Evolutionary conservation across 768 basidiomycete species (phyloP).

Genomic region (Rhodocollybia butyracea): DNA sequence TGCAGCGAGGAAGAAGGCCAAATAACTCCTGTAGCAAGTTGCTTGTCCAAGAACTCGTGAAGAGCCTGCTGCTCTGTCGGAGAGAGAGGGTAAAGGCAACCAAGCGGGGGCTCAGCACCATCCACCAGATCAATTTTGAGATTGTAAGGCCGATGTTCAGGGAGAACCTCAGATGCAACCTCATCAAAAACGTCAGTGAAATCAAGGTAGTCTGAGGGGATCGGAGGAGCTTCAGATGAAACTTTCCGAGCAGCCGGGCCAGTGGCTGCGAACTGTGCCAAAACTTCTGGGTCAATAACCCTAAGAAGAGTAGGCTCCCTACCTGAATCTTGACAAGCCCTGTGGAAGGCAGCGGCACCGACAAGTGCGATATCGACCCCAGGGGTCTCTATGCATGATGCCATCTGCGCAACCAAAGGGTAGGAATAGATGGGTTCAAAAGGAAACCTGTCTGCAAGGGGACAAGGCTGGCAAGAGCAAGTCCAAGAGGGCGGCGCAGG

Average conservation of each 20-base stretch:
- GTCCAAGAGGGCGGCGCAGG: not conserved
- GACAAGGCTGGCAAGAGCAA: not conserved
- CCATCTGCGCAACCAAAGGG: no score
- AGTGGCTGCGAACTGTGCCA: no score
- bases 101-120: not conserved
- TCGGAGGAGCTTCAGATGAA: not conserved
- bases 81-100: conserved; percentile 11
- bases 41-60: conserved; percentile 29
- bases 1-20: conserved; percentile 25
- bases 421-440: no score
- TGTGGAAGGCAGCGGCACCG: no score
- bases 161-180: not conserved
- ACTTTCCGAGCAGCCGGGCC: no score
- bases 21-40: conserved; percentile 35
- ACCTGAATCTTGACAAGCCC: no score
- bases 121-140: not conserved
- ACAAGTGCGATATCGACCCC: no score
- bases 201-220: not conserved
- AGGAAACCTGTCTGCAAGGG: no score
- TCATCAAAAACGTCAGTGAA: not conserved
- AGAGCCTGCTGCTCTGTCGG: conserved; percentile 30
- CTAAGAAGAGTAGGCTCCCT: no score
- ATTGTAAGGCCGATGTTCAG: not conserved
- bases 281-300: no score
- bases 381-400: no score